Conservation (phyloP, 164 flowering plant species). For the Magnolia sinica region DNA sequence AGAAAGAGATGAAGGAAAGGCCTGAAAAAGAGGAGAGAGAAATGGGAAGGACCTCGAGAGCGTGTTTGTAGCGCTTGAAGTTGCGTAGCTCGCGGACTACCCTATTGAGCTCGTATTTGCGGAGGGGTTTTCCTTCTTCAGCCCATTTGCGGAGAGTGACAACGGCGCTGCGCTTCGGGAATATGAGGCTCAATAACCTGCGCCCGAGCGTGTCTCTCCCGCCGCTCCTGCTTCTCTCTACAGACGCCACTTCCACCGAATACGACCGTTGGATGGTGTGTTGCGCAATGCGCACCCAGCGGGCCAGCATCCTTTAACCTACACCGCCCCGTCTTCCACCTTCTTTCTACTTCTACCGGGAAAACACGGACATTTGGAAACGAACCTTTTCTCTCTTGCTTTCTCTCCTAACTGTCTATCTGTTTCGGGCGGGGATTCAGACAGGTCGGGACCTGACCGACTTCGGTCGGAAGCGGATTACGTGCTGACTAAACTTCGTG, state of each 20-base stretch:
- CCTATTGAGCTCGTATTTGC: slow-evolving; percentile 76
- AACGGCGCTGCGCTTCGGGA: slow-evolving; percentile 68
- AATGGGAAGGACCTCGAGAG: slow-evolving; percentile 57
- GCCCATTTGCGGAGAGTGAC: slow-evolving; percentile 60
- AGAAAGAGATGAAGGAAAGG: neutral
- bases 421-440: no score
- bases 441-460: no score
- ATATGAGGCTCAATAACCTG: slow-evolving; percentile 52
- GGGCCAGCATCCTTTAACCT: slow-evolving; percentile 34
- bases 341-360: neutral
- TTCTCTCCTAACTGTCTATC: no score
- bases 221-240: slow-evolving; percentile 10
- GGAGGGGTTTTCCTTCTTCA: slow-evolving; percentile 63
- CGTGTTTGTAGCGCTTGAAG: slow-evolving; percentile 69
- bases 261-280: slow-evolving; percentile 30
- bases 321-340: neutral
- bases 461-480: no score
- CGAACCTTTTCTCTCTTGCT: no score
- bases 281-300: slow-evolving; percentile 24
- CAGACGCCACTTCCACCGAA: slow-evolving; percentile 30
- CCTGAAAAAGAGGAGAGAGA: neutral
- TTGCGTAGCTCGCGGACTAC: slow-evolving; percentile 77
- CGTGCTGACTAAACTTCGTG: no score
- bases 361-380: slow-evolving; percentile 22
- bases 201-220: slow-evolving; percentile 65